These are phyloP conservation scores for Penicillium riverlandense DNA, from an alignment of 495 filamentous ascomycete species.

Conservation along the genomic window DNA sequence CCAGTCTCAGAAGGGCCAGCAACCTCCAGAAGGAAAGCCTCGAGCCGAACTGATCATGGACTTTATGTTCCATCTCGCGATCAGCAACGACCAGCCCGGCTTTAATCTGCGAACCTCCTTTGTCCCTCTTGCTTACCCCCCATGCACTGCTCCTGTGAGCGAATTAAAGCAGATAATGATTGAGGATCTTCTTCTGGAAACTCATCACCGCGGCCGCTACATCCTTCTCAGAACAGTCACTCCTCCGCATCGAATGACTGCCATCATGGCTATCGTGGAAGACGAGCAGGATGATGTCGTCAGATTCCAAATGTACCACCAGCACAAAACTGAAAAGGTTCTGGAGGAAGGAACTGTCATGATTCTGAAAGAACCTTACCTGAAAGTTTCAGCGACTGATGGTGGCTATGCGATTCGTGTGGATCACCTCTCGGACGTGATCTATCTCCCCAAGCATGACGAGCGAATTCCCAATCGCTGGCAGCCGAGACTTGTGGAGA, in stretches of 20 bases:
- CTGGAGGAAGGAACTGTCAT: slow-evolving; percentile 25
- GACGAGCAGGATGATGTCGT: slow-evolving; percentile 42
- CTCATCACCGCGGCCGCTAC: slow-evolving; percentile 41
- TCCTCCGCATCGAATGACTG: slow-evolving; percentile 31
- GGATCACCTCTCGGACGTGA: slow-evolving; percentile 46
- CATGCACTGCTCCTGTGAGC: slow-evolving; percentile 7
- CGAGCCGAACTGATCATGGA: too few species aligned
- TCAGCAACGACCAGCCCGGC: too few species aligned
- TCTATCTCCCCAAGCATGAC: slow-evolving; percentile 23
- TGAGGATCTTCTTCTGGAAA: slow-evolving; percentile 36
- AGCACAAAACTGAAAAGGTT: slow-evolving; percentile 17
- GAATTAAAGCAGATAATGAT: slow-evolving; percentile 16
- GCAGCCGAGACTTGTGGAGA: slow-evolving; percentile 15
- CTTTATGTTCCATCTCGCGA: too few species aligned
- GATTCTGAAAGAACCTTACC: slow-evolving; percentile 48
- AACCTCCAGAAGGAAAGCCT: too few species aligned
- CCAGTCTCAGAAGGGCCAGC: too few species aligned
- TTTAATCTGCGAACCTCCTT: slow-evolving; percentile 6
- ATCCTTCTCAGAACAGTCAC: slow-evolving; percentile 37
- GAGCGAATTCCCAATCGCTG: slow-evolving; percentile 25
- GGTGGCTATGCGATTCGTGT: slow-evolving; percentile 38
- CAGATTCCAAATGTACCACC: slow-evolving; percentile 41
- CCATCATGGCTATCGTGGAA: slow-evolving; percentile 38
- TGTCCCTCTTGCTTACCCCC: slow-evolving; percentile 16
- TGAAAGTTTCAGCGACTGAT: slow-evolving; percentile 25